Evolutionary conservation across 1,284 basidiomycete genomes (phyloP).

Genomic region (Rhodofomes roseus): DNA sequence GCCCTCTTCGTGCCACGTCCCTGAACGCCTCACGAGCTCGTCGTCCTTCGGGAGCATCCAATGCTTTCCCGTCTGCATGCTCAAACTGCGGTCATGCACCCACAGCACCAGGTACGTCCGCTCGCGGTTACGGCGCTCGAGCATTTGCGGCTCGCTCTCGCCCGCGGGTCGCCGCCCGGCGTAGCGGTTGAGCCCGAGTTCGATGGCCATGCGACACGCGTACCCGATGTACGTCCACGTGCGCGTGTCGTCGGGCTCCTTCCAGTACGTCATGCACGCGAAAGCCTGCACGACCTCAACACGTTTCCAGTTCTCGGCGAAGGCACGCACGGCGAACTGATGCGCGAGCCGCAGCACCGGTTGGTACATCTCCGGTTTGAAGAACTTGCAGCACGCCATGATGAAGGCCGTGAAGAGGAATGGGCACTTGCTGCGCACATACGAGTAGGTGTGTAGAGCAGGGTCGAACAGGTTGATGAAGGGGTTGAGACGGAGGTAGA

Average conservation of each 20-base stretch:
- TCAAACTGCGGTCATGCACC: conserved; percentile 78
- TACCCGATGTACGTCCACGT: conserved; percentile 85
- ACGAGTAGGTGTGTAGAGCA: conserved; percentile 65
- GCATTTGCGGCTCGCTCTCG: conserved; percentile 59
- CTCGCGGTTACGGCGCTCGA: conserved; percentile 77
- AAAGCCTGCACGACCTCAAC: conserved; percentile 84
- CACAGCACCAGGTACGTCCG: conserved; percentile 80
- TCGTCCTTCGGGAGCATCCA: conserved; percentile 81
- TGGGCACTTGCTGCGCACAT: conserved; percentile 71
- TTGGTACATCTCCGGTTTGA: conserved; percentile 65
- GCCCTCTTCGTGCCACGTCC: conserved; percentile 65
- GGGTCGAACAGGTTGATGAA: conserved; percentile 86
- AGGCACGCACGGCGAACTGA: conserved; percentile 70
- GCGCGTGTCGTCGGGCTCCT: conserved; percentile 74
- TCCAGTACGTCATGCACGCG: conserved; percentile 84
- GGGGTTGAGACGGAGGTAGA: conserved; percentile 77
- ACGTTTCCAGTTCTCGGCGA: conserved; percentile 70
- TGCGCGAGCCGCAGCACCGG: conserved; percentile 65
- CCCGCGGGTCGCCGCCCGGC: conserved; percentile 45
- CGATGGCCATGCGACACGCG: conserved; percentile 84
- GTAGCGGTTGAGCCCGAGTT: conserved; percentile 72
- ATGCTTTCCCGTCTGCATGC: conserved; percentile 76
- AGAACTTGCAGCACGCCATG: conserved; percentile 84
- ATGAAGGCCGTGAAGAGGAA: conserved; percentile 81
- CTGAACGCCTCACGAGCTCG: conserved; percentile 63